Percentiles rank a stretch among this genome's conserved stretches.
phyloP scores from a whole-genome alignment of 352 stramenopile genomes.

The Aphanomyces invadans region DNA sequence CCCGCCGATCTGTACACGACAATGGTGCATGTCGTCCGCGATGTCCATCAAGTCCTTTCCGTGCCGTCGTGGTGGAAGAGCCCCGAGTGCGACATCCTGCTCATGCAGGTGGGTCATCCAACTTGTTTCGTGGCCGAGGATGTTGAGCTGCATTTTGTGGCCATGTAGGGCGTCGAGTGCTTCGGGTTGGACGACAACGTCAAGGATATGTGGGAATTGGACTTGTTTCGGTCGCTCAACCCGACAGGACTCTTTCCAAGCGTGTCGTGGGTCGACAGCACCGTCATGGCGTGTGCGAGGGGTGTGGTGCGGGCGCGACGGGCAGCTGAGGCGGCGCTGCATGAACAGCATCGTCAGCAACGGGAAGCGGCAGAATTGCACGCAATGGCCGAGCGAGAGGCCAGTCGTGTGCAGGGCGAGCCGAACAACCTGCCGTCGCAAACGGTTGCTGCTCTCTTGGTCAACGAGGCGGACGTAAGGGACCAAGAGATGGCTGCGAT shows the following conservation, averaged over 20 bases:
- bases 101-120: conserved; percentile 44
- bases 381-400: neutral
- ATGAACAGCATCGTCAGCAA: neutral
- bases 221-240: conserved; percentile 46
- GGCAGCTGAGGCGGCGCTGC: neutral
- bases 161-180: conserved; percentile 50
- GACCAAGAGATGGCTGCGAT: neutral
- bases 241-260: conserved; percentile 39
- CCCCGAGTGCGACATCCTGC: conserved; percentile 64
- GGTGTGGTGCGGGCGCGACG: neutral
- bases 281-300: conserved; percentile 11
- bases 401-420: no score
- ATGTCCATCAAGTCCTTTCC: conserved; percentile 27
- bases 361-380: neutral
- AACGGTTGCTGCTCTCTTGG: no score
- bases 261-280: conserved; percentile 68
- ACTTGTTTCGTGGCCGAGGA: no score
- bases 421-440: no score
- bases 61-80: conserved; percentile 62
- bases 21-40: conserved; percentile 40
- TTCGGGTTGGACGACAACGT: conserved; percentile 73
- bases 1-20: conserved; percentile 53
- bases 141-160: no score
- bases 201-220: conserved; percentile 55
- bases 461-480: neutral